These are phyloP conservation scores for Colletotrichum scovillei DNA, from an alignment of 2,329 filamentous ascomycete genomes.

Conservation along the genomic window DNA sequence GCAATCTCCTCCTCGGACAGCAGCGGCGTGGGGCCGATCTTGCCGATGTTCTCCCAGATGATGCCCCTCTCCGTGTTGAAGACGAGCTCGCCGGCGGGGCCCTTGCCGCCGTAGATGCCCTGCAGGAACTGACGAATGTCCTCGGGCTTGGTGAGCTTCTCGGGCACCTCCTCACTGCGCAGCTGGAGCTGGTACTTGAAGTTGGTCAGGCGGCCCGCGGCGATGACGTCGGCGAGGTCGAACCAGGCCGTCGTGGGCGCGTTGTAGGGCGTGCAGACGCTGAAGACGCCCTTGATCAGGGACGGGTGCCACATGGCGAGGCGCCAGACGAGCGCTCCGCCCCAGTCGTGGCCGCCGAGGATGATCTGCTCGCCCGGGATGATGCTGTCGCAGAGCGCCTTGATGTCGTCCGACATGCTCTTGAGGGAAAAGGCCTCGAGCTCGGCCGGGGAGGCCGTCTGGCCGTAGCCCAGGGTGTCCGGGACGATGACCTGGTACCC, in stretches of 20 bases:
- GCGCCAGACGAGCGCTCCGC: constrained; percentile 81
- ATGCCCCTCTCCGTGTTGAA: constrained; percentile 74
- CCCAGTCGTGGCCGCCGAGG: constrained; percentile 94
- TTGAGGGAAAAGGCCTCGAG: constrained; percentile 69
- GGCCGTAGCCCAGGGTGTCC: constrained; percentile 88
- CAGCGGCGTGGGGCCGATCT: constrained; percentile 67
- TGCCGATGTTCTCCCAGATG: constrained; percentile 70
- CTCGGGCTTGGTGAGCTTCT: constrained; percentile 64
- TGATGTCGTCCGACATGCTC: constrained; percentile 79
- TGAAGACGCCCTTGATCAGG: constrained; percentile 80
- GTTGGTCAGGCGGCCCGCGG: constrained; percentile 66
- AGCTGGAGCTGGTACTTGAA: constrained; percentile 90
- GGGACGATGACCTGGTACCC: constrained; percentile 84
- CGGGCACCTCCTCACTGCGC: constrained; percentile 73
- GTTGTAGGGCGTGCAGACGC: constrained; percentile 81
- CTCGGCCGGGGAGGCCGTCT: constrained; percentile 75
- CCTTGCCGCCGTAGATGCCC: constrained; percentile 75
- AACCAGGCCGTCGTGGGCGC: constrained; percentile 64
- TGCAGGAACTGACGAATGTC: constrained; percentile 78
- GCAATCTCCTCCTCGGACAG: constrained; percentile 78
- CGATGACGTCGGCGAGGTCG: constrained; percentile 70
- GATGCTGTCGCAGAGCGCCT: constrained; percentile 72
- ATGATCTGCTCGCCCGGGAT: constrained; percentile 69
- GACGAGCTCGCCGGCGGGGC: constrained; percentile 63
- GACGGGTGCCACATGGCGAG: constrained; percentile 78